phyloP scores from a whole-genome alignment of 345 rosid species.

The Cardamine occulta region DNA sequence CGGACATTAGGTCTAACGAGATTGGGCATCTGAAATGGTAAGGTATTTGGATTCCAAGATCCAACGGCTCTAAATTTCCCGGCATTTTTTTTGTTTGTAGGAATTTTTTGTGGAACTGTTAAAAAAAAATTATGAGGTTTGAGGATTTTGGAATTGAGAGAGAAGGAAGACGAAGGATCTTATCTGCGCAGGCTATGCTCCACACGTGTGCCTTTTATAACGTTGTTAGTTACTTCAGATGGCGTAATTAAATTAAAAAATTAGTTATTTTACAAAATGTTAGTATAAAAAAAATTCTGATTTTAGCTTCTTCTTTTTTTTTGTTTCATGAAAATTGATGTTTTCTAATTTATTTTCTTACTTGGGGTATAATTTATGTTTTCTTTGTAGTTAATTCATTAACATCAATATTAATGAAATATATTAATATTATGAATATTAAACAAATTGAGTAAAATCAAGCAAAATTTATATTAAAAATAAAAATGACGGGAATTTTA shows the following conservation, averaged over 20 bases:
- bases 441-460: not conserved
- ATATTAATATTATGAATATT: too few species aligned
- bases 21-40: conserved; percentile 97
- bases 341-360: too few species aligned
- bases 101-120: not conserved
- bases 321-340: too few species aligned
- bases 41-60: conserved; percentile 75
- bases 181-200: conserved; percentile 51
- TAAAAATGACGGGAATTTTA: too few species aligned
- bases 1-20: conserved; percentile 94
- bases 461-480: not conserved
- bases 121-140: not conserved
- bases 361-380: too few species aligned
- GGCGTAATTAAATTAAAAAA: not conserved
- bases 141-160: conserved; percentile 27
- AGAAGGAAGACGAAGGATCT: conserved; percentile 41
- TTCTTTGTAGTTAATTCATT: not conserved
- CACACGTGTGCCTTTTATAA: conserved; percentile 81
- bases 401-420: not conserved
- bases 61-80: conserved; percentile 76
- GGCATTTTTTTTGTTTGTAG: conserved; percentile 48
- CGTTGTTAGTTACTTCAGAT: conserved; percentile 41
- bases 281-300: too few species aligned
- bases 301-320: too few species aligned
- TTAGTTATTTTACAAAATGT: not conserved